Base-by-base conservation (phyloP, 2,329 filamentous ascomycete genomes). In the Fusarium nurragi region DNA sequence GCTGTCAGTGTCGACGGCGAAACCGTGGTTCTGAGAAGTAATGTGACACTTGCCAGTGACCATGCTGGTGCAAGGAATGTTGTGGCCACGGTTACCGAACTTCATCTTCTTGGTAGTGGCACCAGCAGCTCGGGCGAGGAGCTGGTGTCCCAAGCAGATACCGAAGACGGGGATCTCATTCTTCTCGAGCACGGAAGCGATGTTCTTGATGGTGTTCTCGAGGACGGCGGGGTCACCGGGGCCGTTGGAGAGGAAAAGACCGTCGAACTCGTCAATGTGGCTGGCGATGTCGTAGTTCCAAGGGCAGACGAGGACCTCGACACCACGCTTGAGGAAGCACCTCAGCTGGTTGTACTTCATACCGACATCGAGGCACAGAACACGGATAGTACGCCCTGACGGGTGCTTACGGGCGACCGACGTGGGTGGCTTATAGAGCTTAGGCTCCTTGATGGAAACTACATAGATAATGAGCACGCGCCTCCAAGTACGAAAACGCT, bases 1-100 rank as follows among this genome's bases (percentile, higher is more conserved):
- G 22, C 88, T 92, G 55, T 83, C 83, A 6, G 93, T 84, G 76
- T 98, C 93, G 38, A 99, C 95, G 11, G 94, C 95, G 74, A 90
- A 99, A 77, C 95, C 95, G 78, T 99, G 95, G 79, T 99, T 99
- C 79, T 99, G 95, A 11, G 95, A 98, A 37, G 95, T 99, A 76
- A 99, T 99, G 81, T 99, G 94, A 78, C 95, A 99, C 81, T 93
- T 93, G 71, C 95, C 95, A 40, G 94, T 97, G 68, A 98, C 84
- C 86, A 97, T 86, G 80, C 91, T 97, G 12, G 94, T 98, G 84
- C 94, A 97, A 40, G 95, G 95, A 74, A 99, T 98, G 81, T 99
- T 99, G 84, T 97, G 93, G 39, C 94, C 95, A 74, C 95, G 92
- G 82, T 99, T 99, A 81, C 95, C 95, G 74, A 97, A 99, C 85